Evolutionary conservation across 345 rosid genomes (phyloP).

Genomic region (Carallia pectinifolia): DNA sequence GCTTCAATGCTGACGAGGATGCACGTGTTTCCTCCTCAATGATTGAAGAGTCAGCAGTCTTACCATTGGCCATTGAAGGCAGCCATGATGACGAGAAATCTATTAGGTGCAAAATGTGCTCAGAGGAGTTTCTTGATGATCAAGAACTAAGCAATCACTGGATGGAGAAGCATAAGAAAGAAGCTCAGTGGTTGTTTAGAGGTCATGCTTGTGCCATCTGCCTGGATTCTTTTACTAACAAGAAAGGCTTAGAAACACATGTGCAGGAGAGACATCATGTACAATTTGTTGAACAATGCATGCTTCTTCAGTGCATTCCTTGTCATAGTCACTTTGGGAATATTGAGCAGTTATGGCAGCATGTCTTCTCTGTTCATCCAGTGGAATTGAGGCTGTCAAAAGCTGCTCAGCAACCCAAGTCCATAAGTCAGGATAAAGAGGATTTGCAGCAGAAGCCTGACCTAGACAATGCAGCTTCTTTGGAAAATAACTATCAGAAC

Average conservation of each 20-base stretch:
- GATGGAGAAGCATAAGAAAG: conserved; percentile 68
- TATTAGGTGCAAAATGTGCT: conserved; percentile 69
- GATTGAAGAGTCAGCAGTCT: conserved; percentile 41
- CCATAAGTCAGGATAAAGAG: conserved; percentile 19
- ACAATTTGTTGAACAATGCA: conserved; percentile 88
- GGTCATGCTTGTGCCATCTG: conserved; percentile 95
- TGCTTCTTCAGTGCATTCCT: conserved; percentile 94
- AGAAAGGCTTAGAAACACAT: conserved; percentile 68
- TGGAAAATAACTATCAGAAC: conserved; percentile 45
- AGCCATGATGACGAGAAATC: conserved; percentile 42
- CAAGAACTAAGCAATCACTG: conserved; percentile 58
- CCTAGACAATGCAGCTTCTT: conserved; percentile 32
- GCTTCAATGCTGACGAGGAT: conserved; percentile 48
- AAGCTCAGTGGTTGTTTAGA: conserved; percentile 74
- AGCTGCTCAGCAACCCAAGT: conserved; percentile 32
- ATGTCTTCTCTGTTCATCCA: conserved; percentile 73
- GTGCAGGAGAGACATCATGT: conserved; percentile 91
- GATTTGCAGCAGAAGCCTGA: conserved; percentile 40
- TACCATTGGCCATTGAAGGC: conserved; percentile 40
- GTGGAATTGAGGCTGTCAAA: conserved; percentile 50
- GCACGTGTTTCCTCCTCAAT: conserved; percentile 30
- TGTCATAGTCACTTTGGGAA: conserved; percentile 92
- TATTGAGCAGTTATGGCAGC: conserved; percentile 65
- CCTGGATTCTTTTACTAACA: conserved; percentile 84
- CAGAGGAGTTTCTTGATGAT: conserved; percentile 45